Evolutionary conservation across 2,329 filamentous ascomycete genomes (phyloP), one percentile per base, ranked within the genome.

Genomic region (Zopfia rhizophila): DNA sequence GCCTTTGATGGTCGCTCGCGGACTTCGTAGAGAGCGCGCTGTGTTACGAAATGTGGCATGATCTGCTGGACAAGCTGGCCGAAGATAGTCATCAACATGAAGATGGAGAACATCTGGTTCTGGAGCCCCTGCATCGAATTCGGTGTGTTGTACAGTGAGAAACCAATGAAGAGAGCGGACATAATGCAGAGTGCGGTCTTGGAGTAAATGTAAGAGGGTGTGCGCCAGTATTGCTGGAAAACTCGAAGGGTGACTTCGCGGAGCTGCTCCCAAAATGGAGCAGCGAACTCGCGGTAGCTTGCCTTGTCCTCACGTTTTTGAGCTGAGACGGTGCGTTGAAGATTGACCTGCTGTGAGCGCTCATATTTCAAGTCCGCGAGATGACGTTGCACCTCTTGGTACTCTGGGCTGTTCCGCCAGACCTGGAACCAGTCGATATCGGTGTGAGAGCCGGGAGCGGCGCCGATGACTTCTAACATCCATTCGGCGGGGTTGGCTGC

Each of bases 161-260:
- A 91, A 21, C 90, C 90, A 61, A 94, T 89, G 69, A 93, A 95
- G 10, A 95, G 79, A 3, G 86, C 78, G 12, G 80, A 80, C 12
- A 85, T 72, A 17, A 82, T 74, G 65, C 86, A 90, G 13, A 95
- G 84, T 1, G 80, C 76, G 0, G 80, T 68, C 78, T 96, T 96
- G 61, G 89, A 87, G 76, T 93, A 95, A 70, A 96, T 92, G 76
- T 96, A 96, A 4, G 86, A 82, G 0, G 91, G 91, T 0, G 87
- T 92, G 49, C 91, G 88, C 91, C 91, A 96, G 80, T 94, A 95
- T 70, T 96, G 91, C 66, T 92, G 83, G 78, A 94, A 94, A 18
- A 94, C 88, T 62, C 91, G 90, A 55, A 81, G 69, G 13, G 84
- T 81, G 45, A 90, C 89, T 63, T 86, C 80, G 44, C 73, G 75